These are phyloP conservation scores for Sphagnum tenellum DNA, from an alignment of 225 moss, liverwort and hornwort genomes.

Conservation along the genomic window DNA sequence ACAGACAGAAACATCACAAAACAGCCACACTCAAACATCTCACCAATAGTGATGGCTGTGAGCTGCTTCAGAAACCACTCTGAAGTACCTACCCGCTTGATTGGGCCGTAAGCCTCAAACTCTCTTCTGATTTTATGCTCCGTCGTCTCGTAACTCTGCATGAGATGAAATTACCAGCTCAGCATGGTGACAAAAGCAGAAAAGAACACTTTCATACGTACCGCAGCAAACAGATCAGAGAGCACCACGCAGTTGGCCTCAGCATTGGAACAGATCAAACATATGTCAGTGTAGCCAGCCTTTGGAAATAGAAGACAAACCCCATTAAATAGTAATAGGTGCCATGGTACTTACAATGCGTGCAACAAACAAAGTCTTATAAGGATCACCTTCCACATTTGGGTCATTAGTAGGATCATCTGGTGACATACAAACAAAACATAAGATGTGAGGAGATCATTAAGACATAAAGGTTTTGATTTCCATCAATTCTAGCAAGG, in stretches of 20 bases:
- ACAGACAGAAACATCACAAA: too few species aligned
- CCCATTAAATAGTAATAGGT: background rate
- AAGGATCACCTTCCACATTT: conserved; percentile 94
- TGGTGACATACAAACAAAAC: conserved; percentile 6
- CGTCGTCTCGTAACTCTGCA: conserved; percentile 95
- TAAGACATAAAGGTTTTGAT: too few species aligned
- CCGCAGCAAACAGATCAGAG: conserved; percentile 4
- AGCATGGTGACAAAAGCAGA: background rate
- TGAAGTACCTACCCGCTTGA: conserved; percentile 67
- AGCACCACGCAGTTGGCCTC: conserved; percentile 4
- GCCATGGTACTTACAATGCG: conserved; percentile 46
- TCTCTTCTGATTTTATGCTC: conserved; percentile 97
- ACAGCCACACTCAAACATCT: too few species aligned
- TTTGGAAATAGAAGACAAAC: background rate
- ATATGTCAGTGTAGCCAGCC: background rate
- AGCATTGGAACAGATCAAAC: conserved; percentile 2
- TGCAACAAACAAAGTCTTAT: conserved; percentile 96
- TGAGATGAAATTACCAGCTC: conserved; percentile 6
- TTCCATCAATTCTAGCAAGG: too few species aligned
- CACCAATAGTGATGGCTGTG: background rate
- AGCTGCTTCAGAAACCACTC: background rate
- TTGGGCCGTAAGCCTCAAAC: conserved; percentile 96
- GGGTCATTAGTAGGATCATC: conserved; percentile 85
- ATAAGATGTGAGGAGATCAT: too few species aligned
- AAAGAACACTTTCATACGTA: background rate